Evolutionary conservation across 208 protist species (phyloP), one percentile per base, ranked within the genome.

Genomic region (Leishmania martiniquensis): DNA sequence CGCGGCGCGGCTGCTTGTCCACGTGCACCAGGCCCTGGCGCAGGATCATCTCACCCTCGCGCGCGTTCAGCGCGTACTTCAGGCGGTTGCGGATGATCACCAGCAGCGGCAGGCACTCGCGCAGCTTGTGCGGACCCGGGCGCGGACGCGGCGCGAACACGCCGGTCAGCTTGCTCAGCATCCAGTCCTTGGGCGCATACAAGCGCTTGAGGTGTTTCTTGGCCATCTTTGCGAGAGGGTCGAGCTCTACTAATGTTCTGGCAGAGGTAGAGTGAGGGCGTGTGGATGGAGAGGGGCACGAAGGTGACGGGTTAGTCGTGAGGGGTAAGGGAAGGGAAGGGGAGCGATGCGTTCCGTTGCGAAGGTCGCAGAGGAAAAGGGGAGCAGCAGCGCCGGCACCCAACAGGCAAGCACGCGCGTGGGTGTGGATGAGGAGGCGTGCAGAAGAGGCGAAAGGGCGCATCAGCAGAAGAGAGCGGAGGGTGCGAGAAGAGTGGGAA

Each of bases 121-220:
- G 90, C 22, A 98, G 82, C 93, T 99, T 99, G 97, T 99, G 99
- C 72, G 99, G 99, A 77, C 99, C 99, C 72, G 96, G 44, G 29
- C 96, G 96, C 45, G 99, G 99, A 75, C 94, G 92, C 74, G 99
- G 99, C 15, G 99, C 99, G 72, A 93, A 99, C 70, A 98, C 90
- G 78, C 99, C 99, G 72, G 96, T 95, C 73, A 99, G 93, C 94
- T 99, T 99, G 93, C 98, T 98, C 63, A 99, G 93, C 99, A 99
- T 99, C 99, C 99, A 99, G 91, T 99, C 98, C 78, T 95, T 96
- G 75, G 99, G 99, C 67, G 99, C 99, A 86, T 93, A 96, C 65
- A 99, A 87, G 86, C 99, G 97, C 97, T 99, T 99, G 70, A 99
- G 86, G 95, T 99, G 99, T 87, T 99, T 99, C 94, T 99, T 99